phyloP scores from a whole-genome alignment of 1,284 basidiomycete species.

The Psilocybe mexicana region DNA sequence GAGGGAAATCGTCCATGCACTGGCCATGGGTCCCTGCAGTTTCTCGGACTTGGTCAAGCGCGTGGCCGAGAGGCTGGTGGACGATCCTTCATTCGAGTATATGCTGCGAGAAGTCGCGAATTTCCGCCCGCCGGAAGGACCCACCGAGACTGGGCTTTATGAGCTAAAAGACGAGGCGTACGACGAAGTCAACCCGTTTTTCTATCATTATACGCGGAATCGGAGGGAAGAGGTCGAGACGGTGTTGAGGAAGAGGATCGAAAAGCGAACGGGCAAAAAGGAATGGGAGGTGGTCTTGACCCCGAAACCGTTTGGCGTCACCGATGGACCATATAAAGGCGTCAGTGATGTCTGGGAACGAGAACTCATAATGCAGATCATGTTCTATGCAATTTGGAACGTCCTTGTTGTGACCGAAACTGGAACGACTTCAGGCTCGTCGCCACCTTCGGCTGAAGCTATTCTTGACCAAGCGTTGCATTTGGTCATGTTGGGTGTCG shows the following conservation, averaged over 20 bases:
- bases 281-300: constrained; percentile 68
- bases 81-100: constrained; percentile 84
- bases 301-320: constrained; percentile 69
- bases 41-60: constrained; percentile 94
- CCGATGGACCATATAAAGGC: constrained; percentile 64
- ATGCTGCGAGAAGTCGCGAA: constrained; percentile 80
- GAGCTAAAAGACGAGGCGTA: constrained; percentile 84
- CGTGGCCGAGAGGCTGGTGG: constrained; percentile 87
- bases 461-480: constrained; percentile 90
- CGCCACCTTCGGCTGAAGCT: constrained; percentile 78
- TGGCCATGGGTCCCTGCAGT: constrained; percentile 86
- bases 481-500: constrained; percentile 79
- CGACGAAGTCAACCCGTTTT: constrained; percentile 93
- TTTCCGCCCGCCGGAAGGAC: constrained; percentile 82
- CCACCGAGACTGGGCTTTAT: constrained; percentile 83
- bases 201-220: constrained; percentile 95
- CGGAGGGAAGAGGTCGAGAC: constrained; percentile 93
- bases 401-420: constrained; percentile 62
- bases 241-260: constrained; percentile 68
- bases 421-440: constrained; percentile 38
- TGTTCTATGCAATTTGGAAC: constrained; percentile 78
- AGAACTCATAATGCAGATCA: constrained; percentile 69
- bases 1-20: constrained; percentile 88
- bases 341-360: constrained; percentile 65
- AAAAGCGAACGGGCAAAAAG: constrained; percentile 59